Conservation (phyloP, 2,329 filamentous ascomycete species). For the Neurospora sp. region DNA sequence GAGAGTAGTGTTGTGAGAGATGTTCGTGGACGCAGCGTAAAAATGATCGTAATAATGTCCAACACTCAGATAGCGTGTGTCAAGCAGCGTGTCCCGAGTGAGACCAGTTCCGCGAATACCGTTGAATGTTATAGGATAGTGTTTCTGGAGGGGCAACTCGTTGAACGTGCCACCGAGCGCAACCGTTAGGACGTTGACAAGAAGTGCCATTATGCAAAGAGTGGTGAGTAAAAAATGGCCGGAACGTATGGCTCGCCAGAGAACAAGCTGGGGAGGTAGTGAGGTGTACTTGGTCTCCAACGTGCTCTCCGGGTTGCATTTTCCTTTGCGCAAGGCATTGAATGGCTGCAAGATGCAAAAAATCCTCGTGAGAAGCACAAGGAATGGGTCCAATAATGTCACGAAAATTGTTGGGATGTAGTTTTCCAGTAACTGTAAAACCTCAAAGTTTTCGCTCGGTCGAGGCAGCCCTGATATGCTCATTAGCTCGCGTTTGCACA, state of each 20-base stretch:
- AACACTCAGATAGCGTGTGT: too few species aligned
- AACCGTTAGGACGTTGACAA: not conserved
- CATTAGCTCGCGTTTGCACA: not conserved
- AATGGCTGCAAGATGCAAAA: not conserved
- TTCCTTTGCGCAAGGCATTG: not conserved
- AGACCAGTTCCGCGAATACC: not conserved
- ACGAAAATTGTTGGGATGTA: constrained; percentile 46
- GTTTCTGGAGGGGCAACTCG: fast-evolving
- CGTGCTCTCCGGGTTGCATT: not conserved
- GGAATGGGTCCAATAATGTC: constrained; percentile 46
- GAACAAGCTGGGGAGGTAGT: not conserved
- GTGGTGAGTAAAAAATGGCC: not conserved
- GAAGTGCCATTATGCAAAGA: not conserved
- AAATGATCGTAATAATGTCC: too few species aligned
- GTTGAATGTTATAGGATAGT: not conserved
- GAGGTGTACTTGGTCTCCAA: not conserved
- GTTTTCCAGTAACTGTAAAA: constrained; percentile 30
- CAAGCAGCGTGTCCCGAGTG: not conserved
- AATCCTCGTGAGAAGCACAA: constrained; percentile 33
- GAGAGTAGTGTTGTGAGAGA: too few species aligned
- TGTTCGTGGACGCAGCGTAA: too few species aligned
- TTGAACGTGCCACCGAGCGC: not conserved
- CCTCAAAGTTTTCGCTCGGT: constrained; percentile 23
- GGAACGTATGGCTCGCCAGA: not conserved
- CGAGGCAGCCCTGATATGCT: constrained; percentile 19